Conservation (phyloP, 2,329 filamentous ascomycete species). For the Fusarium veterinarium region DNA sequence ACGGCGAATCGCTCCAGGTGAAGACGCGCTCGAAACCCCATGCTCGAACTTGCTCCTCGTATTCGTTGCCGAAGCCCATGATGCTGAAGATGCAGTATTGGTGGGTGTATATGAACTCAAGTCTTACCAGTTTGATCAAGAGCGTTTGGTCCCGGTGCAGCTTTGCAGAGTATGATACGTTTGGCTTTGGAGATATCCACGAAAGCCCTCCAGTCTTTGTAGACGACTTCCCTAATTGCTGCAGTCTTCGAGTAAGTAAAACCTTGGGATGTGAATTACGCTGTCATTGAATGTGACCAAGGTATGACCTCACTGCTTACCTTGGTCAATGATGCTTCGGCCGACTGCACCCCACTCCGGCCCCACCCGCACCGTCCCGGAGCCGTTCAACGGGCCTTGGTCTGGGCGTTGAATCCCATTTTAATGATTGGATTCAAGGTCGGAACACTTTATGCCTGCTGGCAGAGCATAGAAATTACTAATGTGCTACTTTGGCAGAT, state of each 20-base stretch:
- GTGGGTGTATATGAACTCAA: background rate
- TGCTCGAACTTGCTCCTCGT: slow-evolving; percentile 70
- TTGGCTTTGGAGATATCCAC: background rate
- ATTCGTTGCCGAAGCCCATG: slow-evolving; percentile 45
- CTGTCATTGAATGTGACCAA: slow-evolving; percentile 15
- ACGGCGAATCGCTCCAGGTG: slow-evolving; percentile 78
- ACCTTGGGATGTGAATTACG: slow-evolving; percentile 9
- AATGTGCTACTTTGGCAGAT: background rate
- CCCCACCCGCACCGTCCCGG: slow-evolving; percentile 31
- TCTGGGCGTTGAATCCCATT: slow-evolving; percentile 11
- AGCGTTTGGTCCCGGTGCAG: background rate
- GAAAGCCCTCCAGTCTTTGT: background rate
- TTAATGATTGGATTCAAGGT: background rate
- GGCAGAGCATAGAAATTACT: background rate
- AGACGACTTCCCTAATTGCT: background rate
- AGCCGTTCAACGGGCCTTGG: background rate
- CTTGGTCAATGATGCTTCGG: background rate
- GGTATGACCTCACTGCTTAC: slow-evolving; percentile 37
- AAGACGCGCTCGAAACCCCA: slow-evolving; percentile 79
- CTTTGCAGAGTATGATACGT: background rate
- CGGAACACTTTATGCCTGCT: background rate
- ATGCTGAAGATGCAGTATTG: background rate
- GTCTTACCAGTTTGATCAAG: background rate
- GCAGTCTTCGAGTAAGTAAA: background rate
- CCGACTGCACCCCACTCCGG: slow-evolving; percentile 31